Evolutionary conservation across 208 protist genomes (phyloP), one percentile per base, ranked within the genome.

Genomic region (Leishmania arabica): DNA sequence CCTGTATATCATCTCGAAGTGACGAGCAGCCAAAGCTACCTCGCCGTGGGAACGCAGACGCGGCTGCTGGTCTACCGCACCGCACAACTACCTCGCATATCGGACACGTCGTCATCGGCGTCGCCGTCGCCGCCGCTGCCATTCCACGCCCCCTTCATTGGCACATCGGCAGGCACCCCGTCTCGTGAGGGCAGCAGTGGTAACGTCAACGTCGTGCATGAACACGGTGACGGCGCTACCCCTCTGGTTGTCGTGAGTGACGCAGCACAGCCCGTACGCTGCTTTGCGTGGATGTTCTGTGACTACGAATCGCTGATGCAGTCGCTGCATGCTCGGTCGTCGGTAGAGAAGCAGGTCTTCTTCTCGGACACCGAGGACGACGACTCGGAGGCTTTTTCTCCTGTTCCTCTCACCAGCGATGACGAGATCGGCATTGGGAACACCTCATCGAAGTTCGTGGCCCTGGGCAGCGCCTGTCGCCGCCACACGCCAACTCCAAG

Each of bases 241-340:
- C 82, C 82, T 11, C n/a, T 81, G 15, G 78, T 85, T 21, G 82
- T 85, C 40, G 82, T 85, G 17, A 62, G 73, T 37, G 62, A 82
- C 42, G 77, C 77, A 9, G 47, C 54, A 31, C 77, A 85, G 53
- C 82, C 82, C 5, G 19, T 85, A 7, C 82, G 77, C 6, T 82
- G 78, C 73, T 85, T 85, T 79, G 71, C 82, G 42, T 85, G 82
- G 82, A 85, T 85, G 82, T 53, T 58, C 27, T 85, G 82, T 47
- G 82, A 85, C 47, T 85, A 85, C 54, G 82, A 85, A 19, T 66
- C 71, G 0, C 53, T 82, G 42, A n/a, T 71, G 60, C 76, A 34
- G 24, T 68, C 76, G 64, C 21, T 34, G 51, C n/a, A 60, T 21
- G 54, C 37, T 19, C 11, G 74, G 17, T 19, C 54, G n/a, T 31